Base-by-base conservation (phyloP, 768 basidiomycete species). In the Termitomyces bulborhizus region DNA sequence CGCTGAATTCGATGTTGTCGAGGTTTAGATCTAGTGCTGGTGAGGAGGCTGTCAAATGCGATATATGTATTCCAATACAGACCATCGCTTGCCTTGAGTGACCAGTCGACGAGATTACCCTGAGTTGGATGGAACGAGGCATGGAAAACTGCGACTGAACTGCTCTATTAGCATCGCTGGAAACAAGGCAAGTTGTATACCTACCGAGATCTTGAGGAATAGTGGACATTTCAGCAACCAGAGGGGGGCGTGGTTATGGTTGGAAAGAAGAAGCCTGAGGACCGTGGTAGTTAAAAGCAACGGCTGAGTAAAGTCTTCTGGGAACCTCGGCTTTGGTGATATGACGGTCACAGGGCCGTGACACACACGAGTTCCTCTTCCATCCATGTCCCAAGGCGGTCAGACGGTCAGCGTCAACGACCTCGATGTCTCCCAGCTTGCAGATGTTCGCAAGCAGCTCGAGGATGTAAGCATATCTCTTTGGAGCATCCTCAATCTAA, bases 361-460 rank as follows among this genome's bases (percentile, higher is more conserved):
- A 41, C 56, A 53, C 56, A 51, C 27, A 51, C 39, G 5, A 13
- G 6, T 34, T 34, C 34, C 31, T 58, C 57, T 61, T 46, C 13
- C 64, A 64, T 37, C 15, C 15, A 37, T 73, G 59, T 65, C 73
- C 41, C 80, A 80, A 69, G 72, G 79, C 12, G 71, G 79, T 11
- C 88, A 90, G 64, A 85, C 88, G 55, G 79, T 96, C 65, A 88
- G 82, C 61, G 77, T 96, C 16, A 73, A 81, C 13, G 93, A 98
- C 69, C 80, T 99, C 50, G 90, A 93, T 63, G 71, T 95, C 31
- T 72, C 84, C 1, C 96, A 98, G 70, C 81, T 98, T 2, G 78
- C 85, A 9, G 93, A 97, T 61, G 93, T 98, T 40, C 84, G 88
- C 61, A 84, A 86, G 58, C 96, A 98, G 68, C 78, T 99, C 0